Conservation (phyloP, 768 basidiomycete genomes). For the Tubosaeta sp. region DNA sequence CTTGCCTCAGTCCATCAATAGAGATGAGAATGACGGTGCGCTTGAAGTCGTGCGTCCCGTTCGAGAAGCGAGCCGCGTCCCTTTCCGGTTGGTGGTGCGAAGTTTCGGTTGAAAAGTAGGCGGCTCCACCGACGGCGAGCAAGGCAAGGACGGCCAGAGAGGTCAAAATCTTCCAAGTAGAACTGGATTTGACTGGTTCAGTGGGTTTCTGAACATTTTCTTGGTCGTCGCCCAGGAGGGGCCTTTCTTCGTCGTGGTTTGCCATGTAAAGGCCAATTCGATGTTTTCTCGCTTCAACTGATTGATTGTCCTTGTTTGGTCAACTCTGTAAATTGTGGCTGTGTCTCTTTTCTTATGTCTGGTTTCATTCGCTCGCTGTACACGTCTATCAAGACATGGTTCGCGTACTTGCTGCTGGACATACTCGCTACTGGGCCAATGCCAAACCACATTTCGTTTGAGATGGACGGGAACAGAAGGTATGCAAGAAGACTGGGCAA, state of each 20-base stretch:
- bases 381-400: conserved; percentile 19
- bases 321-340: conserved; percentile 19
- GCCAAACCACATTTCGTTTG: conserved; percentile 87
- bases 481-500: conserved; percentile 72
- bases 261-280: neutral
- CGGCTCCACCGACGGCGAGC: conserved; percentile 8
- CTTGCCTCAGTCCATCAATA: conserved; percentile 79
- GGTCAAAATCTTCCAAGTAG: conserved; percentile 11
- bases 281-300: neutral
- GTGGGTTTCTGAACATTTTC: neutral
- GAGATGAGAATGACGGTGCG: conserved; percentile 81
- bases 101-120: conserved; percentile 5
- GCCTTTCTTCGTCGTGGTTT: conserved; percentile 25
- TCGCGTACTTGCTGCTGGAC: conserved; percentile 47
- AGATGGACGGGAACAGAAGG: conserved; percentile 96
- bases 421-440: conserved; percentile 80
- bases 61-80: conserved; percentile 45
- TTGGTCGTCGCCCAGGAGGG: conserved; percentile 18
- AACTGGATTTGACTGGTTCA: neutral
- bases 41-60: conserved; percentile 81
- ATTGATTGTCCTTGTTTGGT: neutral
- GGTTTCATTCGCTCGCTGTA: conserved; percentile 9
- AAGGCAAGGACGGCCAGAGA: conserved; percentile 14
- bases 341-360: conserved; percentile 4
- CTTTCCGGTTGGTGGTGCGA: conserved; percentile 1